Base-by-base conservation (phyloP, 2,329 filamentous ascomycete species). In the Alternaria viburni region DNA sequence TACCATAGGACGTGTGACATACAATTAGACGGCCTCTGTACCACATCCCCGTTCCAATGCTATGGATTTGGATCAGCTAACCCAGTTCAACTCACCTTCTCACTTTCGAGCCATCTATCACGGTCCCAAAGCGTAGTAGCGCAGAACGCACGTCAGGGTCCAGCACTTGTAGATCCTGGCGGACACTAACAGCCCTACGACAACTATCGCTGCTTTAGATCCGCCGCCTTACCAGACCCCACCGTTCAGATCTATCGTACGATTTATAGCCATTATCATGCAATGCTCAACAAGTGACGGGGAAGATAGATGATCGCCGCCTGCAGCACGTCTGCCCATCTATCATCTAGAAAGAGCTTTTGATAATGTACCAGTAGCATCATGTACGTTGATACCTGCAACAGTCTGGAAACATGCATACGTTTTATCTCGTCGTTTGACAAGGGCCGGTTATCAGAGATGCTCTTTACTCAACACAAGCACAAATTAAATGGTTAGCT, bases 161-260 rank as follows among this genome's bases (percentile, higher is more conserved):
- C 51, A 57, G 26, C 19, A 8, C 59, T 49, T 30, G 41, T 26
- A 52, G 43, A 62, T 52, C 46, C 26, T 52, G 32, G 36, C 51
- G 59, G 56, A 47, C 63, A 44, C 63, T 59, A 59, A 30, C 55
- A 59, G 59, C 59, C 60, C 55, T 65, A 61, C 46, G 23, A n/a
- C 3, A 25, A n/a, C 11, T 17, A 21, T 50, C 15, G 54, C 46
- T 46, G 54, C 30, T 44, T 57, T 28, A 30, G 30, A 6, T 25
- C 59, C 30, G 46, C 45, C 4, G 26, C 13, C 32, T 23, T 51
- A 30, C 54, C 36, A 43, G 30, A 50, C 7, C n/a, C n/a, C 26
- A 45, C 26, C 30, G 15, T 46, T 21, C 19, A 57, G 54, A 51
- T 32, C 15, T 56, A 32, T 57, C 59, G 36, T 57, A 61, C 45